Evolutionary conservation across 176 grass and related monocot species (phyloP).

Genomic region (Aegilops speltoides): DNA sequence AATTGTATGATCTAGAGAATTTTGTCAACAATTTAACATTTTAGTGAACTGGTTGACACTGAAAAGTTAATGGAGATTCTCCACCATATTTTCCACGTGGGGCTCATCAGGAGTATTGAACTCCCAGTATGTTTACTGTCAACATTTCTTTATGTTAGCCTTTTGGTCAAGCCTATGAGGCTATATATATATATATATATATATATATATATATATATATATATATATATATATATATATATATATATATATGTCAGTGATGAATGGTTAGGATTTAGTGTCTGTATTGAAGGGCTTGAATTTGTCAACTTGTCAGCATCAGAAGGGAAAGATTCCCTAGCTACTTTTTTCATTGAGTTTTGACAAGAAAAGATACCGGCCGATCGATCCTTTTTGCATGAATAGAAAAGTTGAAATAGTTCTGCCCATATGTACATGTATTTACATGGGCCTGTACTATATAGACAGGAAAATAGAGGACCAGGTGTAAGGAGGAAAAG

Average conservation of each 20-base stretch:
- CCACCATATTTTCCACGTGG: not conserved
- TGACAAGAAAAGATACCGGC: slow-evolving; percentile 8
- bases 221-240: too few species aligned
- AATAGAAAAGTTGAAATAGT: not conserved
- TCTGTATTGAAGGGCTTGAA: slow-evolving; percentile 28
- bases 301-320: slow-evolving; percentile 29
- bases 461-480: slow-evolving; percentile 12
- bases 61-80: not conserved
- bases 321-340: slow-evolving; percentile 17
- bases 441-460: not conserved
- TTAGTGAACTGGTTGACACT: not conserved
- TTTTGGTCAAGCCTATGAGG: not conserved
- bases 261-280: slow-evolving; percentile 10
- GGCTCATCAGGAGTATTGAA: not conserved
- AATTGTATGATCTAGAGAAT: not conserved
- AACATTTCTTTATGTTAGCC: not conserved
- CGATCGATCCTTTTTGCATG: not conserved
- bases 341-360: slow-evolving; percentile 1
- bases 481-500: slow-evolving; percentile 23
- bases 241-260: not conserved
- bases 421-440: not conserved
- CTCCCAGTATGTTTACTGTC: not conserved
- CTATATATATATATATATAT: too few species aligned
- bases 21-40: not conserved
- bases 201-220: too few species aligned